Base-by-base conservation (phyloP, 116 monocot genomes). In the Dioscorea cayenensis region DNA sequence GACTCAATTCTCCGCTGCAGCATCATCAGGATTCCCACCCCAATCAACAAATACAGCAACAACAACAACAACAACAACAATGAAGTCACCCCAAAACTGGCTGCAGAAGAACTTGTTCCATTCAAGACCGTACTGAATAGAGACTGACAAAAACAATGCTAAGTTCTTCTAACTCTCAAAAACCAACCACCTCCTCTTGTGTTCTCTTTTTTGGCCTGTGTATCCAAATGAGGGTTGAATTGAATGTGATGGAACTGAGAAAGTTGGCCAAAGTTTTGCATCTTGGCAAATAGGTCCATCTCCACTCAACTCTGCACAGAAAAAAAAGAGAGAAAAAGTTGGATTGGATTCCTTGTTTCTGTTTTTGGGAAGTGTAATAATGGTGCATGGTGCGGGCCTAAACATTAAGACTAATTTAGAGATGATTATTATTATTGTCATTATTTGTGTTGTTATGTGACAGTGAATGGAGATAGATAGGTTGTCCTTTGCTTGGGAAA, bases 21-120 rank as follows among this genome's bases (percentile, higher is more conserved):
- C 90, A 90, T 86, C 90, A 86, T 90, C 87, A 84, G 87, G 90
- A 87, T 90, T 90, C 87, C 68, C 87, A 64, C 77, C 77, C 17
- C 75, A 89, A 69, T 32, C 32, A 32, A 32, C 32, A 32, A 32
- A 32, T 32, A 43, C 43, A 12, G 11, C 43, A 43, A 43, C 43
- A 69, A 67, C 50, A 28, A 49, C 25, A 69, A 38, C 38, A 12
- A 43, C 43, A 43, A 43, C 43, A 69, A 67, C 50, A 28, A 50
- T 28, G 60, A 77, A 49, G 61, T 66, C 72, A 36, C 19, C 73
- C 16, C 82, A 49, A 36, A 66, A 49, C 64, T 79, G 81, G 84
- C 72, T 76, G 81, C 81, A 84, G 79, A 76, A 84, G 76, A 81
- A 81, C 64, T 76, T 81, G 61, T 77, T 78, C 75, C 84, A 67